Conservation (phyloP, 805 yeast species). For the Candida tammaniensis region DNA sequence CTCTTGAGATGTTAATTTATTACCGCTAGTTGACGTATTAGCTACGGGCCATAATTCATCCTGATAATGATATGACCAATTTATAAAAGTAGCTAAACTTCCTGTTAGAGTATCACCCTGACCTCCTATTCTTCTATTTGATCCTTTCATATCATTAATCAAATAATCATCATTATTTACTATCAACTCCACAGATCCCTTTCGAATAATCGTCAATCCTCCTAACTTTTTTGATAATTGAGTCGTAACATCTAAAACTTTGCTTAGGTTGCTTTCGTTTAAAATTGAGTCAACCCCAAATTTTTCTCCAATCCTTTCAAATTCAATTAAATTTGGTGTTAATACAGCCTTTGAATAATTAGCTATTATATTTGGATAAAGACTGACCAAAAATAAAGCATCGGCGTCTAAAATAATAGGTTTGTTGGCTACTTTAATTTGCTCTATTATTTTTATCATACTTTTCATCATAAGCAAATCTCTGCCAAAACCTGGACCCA, state of each 20-base stretch:
- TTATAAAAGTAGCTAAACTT: conserved; percentile 72
- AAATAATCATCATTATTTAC: conserved; percentile 47
- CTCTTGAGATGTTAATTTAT: conserved; percentile 27
- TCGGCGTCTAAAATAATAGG: conserved; percentile 92
- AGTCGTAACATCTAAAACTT: conserved; percentile 28
- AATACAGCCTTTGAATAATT: conserved; percentile 62
- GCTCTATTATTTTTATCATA: conserved; percentile 54
- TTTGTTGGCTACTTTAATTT: conserved; percentile 51
- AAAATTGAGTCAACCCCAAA: conserved; percentile 33
- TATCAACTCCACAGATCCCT: conserved; percentile 69
- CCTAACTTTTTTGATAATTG: conserved; percentile 50
- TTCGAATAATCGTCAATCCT: conserved; percentile 63
- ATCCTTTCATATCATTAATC: conserved; percentile 53
- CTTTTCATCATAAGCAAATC: conserved; percentile 65
- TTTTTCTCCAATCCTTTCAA: conserved; percentile 60
- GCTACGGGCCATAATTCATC: conserved; percentile 49
- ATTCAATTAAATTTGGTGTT: conserved; percentile 91
- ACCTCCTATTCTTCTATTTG: conserved; percentile 85
- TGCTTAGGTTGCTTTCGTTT: conserved; percentile 15
- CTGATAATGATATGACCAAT: conserved; percentile 73
- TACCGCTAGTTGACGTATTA: conserved; percentile 16
- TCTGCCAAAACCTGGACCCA: conserved; percentile 95
- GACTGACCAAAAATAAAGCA: conserved; percentile 66
- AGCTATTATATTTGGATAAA: conserved; percentile 51
- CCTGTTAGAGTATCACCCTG: conserved; percentile 96